phyloP scores from a whole-genome alignment of 345 rosid genomes.

The Boechera divaricarpa region DNA sequence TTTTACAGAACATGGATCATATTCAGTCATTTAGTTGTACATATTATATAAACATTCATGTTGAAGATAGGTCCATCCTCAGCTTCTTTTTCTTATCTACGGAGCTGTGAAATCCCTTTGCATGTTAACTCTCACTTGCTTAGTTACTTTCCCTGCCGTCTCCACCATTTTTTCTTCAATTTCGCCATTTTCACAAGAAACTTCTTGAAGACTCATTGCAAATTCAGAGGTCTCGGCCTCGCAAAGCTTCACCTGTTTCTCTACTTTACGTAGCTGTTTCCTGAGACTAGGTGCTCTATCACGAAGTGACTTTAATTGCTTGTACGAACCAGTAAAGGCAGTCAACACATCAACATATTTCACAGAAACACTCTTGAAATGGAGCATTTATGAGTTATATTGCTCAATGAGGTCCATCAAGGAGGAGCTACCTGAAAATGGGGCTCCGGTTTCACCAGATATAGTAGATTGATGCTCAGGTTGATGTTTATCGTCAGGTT shows the following conservation, averaged over 20 bases:
- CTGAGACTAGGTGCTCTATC: background rate
- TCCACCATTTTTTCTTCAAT: background rate
- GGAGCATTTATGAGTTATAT: background rate
- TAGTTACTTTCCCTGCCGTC: background rate
- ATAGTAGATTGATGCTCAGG: background rate
- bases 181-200: background rate
- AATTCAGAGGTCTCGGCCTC: background rate
- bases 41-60: background rate
- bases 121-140: background rate
- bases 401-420: background rate
- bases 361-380: slow-evolving; percentile 1
- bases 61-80: background rate
- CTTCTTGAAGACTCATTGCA: background rate
- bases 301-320: background rate
- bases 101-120: background rate
- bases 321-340: background rate
- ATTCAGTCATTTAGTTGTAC: background rate
- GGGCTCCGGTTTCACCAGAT: background rate
- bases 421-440: background rate
- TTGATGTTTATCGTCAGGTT: background rate
- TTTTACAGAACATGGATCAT: background rate
- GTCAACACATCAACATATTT: slow-evolving; percentile 12
- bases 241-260: background rate
- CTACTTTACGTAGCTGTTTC: slow-evolving; percentile 3
- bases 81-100: background rate